These are phyloP conservation scores for Endocalyx cinctus DNA, from an alignment of 2,329 filamentous ascomycete genomes.

Conservation along the genomic window DNA sequence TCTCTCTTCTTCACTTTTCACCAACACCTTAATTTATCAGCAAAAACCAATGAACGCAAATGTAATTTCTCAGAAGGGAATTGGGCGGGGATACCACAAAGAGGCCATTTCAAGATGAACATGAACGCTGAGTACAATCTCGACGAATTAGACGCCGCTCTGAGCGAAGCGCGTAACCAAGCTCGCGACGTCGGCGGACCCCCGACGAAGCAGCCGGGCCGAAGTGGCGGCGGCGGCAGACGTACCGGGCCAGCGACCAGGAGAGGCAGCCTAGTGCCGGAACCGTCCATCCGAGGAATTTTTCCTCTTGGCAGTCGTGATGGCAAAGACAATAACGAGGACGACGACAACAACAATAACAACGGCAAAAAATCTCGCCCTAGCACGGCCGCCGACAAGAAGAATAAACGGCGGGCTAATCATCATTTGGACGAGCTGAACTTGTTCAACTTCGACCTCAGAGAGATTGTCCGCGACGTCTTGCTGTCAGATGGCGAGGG, in stretches of 20 bases:
- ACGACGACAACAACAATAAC: background rate
- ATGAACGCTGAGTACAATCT: slow-evolving; percentile 26
- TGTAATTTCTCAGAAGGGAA: too few relatives aligned
- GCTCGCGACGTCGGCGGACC: slow-evolving; percentile 13
- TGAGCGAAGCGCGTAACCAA: slow-evolving; percentile 19
- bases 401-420: slow-evolving; percentile 8
- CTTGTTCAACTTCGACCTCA: slow-evolving; percentile 26
- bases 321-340: background rate
- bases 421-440: slow-evolving; percentile 17
- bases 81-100: too few relatives aligned
- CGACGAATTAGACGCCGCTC: slow-evolving; percentile 22
- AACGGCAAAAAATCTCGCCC: background rate
- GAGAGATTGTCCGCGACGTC: slow-evolving; percentile 20
- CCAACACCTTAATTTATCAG: too few relatives aligned
- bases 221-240: slow-evolving; percentile 4
- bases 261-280: slow-evolving; percentile 21
- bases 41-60: too few relatives aligned
- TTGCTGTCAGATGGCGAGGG: slow-evolving; percentile 17
- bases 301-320: background rate
- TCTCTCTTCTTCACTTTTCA: too few relatives aligned
- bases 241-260: slow-evolving; percentile 20
- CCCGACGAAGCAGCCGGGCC: slow-evolving; percentile 3
- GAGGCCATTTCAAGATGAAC: too few relatives aligned
- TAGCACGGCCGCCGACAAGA: too few relatives aligned
- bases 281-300: background rate